Conservation (phyloP, 441 rosid genomes). For the Heliophila coronopifolia region DNA sequence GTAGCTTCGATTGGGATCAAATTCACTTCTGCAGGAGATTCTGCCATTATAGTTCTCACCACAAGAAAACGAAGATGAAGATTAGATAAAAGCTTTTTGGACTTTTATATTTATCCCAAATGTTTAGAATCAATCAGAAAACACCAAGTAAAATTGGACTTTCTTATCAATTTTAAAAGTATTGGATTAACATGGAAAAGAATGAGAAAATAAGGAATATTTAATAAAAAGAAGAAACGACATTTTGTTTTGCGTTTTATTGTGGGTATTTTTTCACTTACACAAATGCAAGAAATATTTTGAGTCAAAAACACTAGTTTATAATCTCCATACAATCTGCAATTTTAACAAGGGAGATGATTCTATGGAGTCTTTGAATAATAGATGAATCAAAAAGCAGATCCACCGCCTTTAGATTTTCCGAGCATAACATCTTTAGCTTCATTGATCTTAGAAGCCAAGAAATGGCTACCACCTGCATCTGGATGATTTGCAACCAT, state of each 20-base stretch:
- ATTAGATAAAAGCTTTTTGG: background rate
- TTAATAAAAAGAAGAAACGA: background rate
- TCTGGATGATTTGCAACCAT: constrained; percentile 77
- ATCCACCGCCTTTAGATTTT: constrained; percentile 40
- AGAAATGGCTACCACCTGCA: constrained; percentile 69
- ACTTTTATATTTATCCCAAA: background rate
- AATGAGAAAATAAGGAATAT: background rate
- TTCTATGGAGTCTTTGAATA: constrained; percentile 2
- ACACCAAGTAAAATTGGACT: background rate
- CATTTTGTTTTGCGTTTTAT: background rate
- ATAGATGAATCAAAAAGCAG: constrained; percentile 36
- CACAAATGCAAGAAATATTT: background rate
- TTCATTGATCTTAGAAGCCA: constrained; percentile 63
- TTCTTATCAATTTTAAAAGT: background rate
- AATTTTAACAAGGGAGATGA: constrained; percentile 5
- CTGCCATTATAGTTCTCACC: constrained; percentile 17
- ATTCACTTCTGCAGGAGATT: constrained; percentile 26
- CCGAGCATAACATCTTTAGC: constrained; percentile 67
- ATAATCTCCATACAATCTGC: background rate
- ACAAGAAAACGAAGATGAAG: background rate
- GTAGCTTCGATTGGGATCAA: constrained; percentile 61
- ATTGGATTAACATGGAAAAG: background rate
- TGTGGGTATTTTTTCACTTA: background rate
- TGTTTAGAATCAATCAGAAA: background rate
- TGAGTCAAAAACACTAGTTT: constrained; percentile 13